Evolutionary conservation across 2,329 filamentous ascomycete species (phyloP).

Genomic region (Talaromyces sp.): DNA sequence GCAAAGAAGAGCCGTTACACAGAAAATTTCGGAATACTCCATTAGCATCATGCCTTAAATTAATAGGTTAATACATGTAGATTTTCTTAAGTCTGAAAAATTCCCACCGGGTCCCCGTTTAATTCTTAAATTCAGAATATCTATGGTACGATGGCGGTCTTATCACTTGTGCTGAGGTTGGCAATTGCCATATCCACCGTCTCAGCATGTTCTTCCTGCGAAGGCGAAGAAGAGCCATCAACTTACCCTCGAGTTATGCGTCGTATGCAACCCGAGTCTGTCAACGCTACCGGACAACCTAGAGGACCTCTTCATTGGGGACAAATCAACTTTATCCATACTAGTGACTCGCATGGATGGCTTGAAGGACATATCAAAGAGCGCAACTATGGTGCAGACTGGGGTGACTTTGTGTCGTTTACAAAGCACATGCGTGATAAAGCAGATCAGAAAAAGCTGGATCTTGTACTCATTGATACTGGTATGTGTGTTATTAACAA

Average conservation of each 20-base stretch:
- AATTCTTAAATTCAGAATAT: too few relatives aligned
- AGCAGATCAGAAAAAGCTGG: slow-evolving; percentile 59
- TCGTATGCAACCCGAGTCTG: slow-evolving; percentile 11
- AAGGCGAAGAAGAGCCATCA: slow-evolving; percentile 1
- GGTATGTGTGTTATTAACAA: slow-evolving; percentile 40
- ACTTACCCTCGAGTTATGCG: slow-evolving; percentile 10
- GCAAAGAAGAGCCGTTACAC: too few relatives aligned
- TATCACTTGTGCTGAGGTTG: slow-evolving; percentile 4
- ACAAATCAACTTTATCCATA: slow-evolving; percentile 65
- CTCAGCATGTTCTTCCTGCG: slow-evolving; percentile 8
- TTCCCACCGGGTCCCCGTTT: too few relatives aligned
- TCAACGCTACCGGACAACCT: slow-evolving; percentile 3
- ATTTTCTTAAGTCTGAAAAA: too few relatives aligned
- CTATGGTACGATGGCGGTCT: not conserved
- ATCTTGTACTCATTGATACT: slow-evolving; percentile 53
- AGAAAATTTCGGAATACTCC: too few relatives aligned
- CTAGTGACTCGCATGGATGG: slow-evolving; percentile 65
- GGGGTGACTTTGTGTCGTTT: slow-evolving; percentile 67
- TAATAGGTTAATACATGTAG: too few relatives aligned
- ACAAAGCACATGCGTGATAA: slow-evolving; percentile 62
- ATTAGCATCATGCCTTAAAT: too few relatives aligned
- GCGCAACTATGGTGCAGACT: slow-evolving; percentile 66
- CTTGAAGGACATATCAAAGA: slow-evolving; percentile 64
- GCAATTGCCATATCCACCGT: slow-evolving; percentile 1
- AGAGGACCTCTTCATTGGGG: slow-evolving; percentile 50